A percentile compares a stretch with the other conserved stretches of the same genome.
phyloP scores from a whole-genome alignment of 306 rosid genomes.

The Benincasa hispida region DNA sequence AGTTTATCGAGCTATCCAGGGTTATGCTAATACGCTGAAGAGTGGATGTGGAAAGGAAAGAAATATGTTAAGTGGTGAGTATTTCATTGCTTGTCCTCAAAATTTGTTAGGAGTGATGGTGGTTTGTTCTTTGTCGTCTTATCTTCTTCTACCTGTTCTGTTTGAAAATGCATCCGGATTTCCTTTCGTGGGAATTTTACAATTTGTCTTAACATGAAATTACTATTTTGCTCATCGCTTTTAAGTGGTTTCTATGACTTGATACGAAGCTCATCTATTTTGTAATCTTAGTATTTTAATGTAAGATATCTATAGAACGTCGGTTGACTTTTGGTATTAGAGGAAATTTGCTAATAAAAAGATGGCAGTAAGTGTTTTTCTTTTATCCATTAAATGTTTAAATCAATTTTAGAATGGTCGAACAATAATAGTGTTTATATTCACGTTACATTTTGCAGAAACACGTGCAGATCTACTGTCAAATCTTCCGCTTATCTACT shows the following conservation, averaged over 20 bases:
- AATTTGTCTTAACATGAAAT: not conserved
- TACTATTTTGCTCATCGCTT: slow-evolving; percentile 1
- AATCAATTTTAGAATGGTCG: not conserved
- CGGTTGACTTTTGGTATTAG: not conserved
- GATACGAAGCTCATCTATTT: not conserved
- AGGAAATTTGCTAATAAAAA: not conserved
- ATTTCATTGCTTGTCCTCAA: slow-evolving; percentile 3
- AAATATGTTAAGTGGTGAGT: slow-evolving; percentile 34
- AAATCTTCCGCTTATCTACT: slow-evolving; percentile 65
- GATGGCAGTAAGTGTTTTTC: not conserved
- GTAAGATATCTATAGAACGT: not conserved
- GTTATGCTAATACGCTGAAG: slow-evolving; percentile 26
- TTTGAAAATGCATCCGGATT: not conserved
- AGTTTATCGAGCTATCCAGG: slow-evolving; percentile 59
- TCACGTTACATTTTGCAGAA: slow-evolving; percentile 33
- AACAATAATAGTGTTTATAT: not conserved
- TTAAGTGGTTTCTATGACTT: not conserved
- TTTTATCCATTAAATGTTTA: not conserved
- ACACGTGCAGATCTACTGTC: slow-evolving; percentile 20
- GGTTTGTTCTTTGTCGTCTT: not conserved
- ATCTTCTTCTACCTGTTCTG: not conserved
- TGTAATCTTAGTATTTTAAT: not conserved
- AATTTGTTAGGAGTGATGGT: not conserved
- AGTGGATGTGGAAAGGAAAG: slow-evolving; percentile 31
- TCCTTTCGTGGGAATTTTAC: not conserved